A percentile compares a stretch with the other conserved stretches of the same genome.
phyloP scores from a whole-genome alignment of 768 basidiomycete genomes.

The Lyophyllum shimeji region DNA sequence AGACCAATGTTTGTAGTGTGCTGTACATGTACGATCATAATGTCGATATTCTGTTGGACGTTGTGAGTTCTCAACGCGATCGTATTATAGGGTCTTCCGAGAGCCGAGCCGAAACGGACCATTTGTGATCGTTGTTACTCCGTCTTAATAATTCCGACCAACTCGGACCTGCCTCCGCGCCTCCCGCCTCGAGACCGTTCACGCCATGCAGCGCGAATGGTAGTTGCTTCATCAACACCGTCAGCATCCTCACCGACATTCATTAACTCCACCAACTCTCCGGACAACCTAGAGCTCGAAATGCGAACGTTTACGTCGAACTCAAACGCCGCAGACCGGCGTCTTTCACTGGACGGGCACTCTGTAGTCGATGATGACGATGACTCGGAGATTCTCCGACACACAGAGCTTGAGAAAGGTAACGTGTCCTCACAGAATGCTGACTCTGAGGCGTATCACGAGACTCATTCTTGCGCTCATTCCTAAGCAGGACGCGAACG shows the following conservation, averaged over 20 bases:
- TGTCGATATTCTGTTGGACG: no score
- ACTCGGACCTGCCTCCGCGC: not conserved
- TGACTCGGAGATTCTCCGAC: not conserved
- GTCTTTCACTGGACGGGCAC: not conserved
- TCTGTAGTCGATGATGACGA: conserved; percentile 7
- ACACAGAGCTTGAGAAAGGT: conserved; percentile 11
- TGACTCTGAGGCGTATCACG: no score
- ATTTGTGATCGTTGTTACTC: no score
- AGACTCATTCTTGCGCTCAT: no score
- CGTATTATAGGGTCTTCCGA: no score
- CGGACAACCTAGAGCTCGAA: not conserved
- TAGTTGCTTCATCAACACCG: not conserved
- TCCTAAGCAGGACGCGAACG: conserved; percentile 16
- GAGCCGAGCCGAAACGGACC: no score
- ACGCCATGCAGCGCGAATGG: conserved; percentile 7
- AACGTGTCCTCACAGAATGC: not conserved
- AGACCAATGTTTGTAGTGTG: no score
- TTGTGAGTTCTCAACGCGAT: no score
- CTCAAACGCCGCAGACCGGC: not conserved
- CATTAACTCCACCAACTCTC: not conserved
- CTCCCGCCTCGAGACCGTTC: not conserved
- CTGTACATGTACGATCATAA: no score
- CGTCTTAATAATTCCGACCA: not conserved
- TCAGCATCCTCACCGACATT: not conserved
- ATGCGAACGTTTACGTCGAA: conserved; percentile 5